Conservation (phyloP, 257 asterid species). For the Scutellaria barbata region DNA sequence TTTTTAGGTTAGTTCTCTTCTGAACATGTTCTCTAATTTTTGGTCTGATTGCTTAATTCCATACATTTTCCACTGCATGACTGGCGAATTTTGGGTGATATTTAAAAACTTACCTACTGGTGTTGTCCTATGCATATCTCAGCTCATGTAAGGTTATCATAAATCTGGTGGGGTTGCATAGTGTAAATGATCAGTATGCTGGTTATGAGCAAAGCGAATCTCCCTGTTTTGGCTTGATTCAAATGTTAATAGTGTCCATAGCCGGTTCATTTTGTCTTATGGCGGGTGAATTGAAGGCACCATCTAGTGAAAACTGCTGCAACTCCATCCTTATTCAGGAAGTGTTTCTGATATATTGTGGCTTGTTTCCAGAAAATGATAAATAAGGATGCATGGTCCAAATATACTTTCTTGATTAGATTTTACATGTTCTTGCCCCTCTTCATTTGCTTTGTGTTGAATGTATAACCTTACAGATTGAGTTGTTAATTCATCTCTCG, state of each 20-base stretch:
- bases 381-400: conserved; percentile 8
- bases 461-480: conserved; percentile 6
- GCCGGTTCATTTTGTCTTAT: background rate
- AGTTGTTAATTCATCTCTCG: background rate
- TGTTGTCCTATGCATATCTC: conserved; percentile 1
- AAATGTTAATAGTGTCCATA: background rate
- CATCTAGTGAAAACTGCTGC: conserved; percentile 4
- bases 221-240: conserved; percentile 1
- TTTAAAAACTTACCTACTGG: background rate
- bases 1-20: background rate
- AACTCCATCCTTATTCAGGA: background rate
- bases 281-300: background rate
- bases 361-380: background rate
- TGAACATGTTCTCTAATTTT: conserved; percentile 7
- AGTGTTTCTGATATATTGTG: background rate
- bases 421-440: background rate
- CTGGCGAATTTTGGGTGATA: background rate
- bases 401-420: background rate
- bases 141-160: conserved; percentile 7
- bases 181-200: conserved; percentile 12
- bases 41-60: background rate
- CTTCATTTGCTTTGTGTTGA: background rate
- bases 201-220: background rate
- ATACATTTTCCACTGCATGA: background rate
- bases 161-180: conserved; percentile 2